Base-by-base conservation (phyloP, 2,329 filamentous ascomycete genomes). In the Microthyrium microscopicum region DNA sequence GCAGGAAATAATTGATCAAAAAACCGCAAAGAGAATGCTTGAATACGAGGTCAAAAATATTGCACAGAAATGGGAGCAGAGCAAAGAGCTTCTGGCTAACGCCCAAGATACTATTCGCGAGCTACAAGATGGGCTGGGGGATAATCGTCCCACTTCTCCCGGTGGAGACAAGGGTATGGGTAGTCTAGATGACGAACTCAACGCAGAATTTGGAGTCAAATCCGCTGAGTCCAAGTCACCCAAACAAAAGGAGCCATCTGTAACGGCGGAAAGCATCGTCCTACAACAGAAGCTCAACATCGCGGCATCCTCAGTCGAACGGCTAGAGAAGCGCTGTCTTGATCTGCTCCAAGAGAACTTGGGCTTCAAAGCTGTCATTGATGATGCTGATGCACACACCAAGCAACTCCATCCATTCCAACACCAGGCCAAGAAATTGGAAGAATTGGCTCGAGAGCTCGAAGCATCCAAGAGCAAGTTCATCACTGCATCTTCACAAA, bases 1-100 rank as follows among this genome's bases (percentile, higher is more conserved):
- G 39, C 60, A 62, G 37, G 60, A 62, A 30, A 62, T 65, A 40
- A 64, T 61, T 39, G 61, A 64, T 43, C 53, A 62, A 35, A 62
- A 62, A 32, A 59, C 58, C 12, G 59, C 56, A 29, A 50, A 58
- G 13, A 60, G 58, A 26, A 51, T 60, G 24, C 52, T 62, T 8
- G 60, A 64, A 38, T 56, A 63, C 36, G 61, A 65, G 26, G 57
- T 60, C 20, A 48, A 61, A 9, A 43, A 61, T 12, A 51, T 62
- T 1, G 51, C 55, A 38, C 58, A 63, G 38, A 59, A 62, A 40
- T 48, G 60, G 6, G 59, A 64, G 35, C 58, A 60, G 25, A 57
- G 57, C 22, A 50, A 54, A 16, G 61, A 64, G 35, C 45, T 62
- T 19, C 58, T 63, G 34, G 55, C 56, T 35, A 56, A 57, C 19